phyloP scores from a whole-genome alignment of 768 basidiomycete genomes.

The Serendipita vermifera region DNA sequence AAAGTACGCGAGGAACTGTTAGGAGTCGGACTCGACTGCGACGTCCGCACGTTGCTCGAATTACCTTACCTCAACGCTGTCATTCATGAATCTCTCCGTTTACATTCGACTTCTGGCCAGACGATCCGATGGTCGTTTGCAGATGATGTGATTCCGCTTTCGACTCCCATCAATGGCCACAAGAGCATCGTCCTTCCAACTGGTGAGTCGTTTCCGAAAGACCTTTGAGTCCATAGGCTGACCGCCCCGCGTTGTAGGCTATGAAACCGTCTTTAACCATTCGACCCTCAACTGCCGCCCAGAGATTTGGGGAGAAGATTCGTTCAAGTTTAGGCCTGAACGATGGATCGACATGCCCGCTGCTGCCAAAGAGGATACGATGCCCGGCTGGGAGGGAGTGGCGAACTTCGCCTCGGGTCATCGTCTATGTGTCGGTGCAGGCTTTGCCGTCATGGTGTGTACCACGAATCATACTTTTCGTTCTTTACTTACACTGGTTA shows the following conservation, averaged over 20 bases:
- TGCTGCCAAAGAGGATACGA: background rate
- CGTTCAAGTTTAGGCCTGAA: background rate
- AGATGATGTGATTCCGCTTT: background rate
- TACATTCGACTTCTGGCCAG: constrained; percentile 7
- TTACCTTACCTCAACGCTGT: constrained; percentile 1
- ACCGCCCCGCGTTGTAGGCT: no score
- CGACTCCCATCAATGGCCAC: background rate
- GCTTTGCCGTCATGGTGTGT: constrained; percentile 5
- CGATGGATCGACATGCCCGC: background rate
- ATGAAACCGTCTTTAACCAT: constrained; percentile 2
- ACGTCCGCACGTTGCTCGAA: background rate
- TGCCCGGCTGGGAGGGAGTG: constrained; percentile 5
- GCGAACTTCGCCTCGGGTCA: constrained; percentile 1
- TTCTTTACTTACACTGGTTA: background rate
- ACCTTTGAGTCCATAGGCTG: no score
- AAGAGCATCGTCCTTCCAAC: background rate
- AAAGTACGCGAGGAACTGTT: background rate
- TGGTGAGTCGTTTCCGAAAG: background rate
- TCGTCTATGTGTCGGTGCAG: background rate
- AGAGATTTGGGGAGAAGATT: constrained; percentile 1
- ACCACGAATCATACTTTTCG: background rate
- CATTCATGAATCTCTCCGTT: background rate
- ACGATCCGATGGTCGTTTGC: background rate
- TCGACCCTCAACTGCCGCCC: background rate
- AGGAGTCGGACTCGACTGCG: background rate